These are phyloP conservation scores for Cercospora citrullina DNA, from an alignment of 2,329 filamentous ascomycete species.

Conservation along the genomic window DNA sequence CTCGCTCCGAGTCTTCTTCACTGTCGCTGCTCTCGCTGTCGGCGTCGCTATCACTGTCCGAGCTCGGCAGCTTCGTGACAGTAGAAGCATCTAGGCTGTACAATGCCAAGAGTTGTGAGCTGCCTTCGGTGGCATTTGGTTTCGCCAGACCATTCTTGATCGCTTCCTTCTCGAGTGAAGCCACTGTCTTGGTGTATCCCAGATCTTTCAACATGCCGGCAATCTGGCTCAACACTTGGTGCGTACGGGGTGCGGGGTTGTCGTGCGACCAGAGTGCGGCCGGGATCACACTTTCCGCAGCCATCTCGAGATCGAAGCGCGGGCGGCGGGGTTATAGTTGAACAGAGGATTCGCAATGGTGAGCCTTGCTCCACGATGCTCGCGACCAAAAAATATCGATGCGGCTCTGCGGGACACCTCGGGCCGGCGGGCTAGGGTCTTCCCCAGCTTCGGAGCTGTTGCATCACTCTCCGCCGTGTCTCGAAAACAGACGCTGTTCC, in stretches of 20 bases:
- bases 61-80: conserved; percentile 9
- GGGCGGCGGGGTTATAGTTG: neutral
- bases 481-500: neutral
- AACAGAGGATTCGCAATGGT: neutral
- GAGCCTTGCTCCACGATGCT: neutral
- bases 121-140: neutral
- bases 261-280: conserved; percentile 21
- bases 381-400: neutral
- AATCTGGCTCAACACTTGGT: conserved; percentile 32
- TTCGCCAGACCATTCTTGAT: conserved; percentile 32
- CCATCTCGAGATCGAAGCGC: neutral
- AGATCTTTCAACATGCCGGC: conserved; percentile 36
- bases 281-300: conserved; percentile 5
- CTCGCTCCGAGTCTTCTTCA: conserved; percentile 21
- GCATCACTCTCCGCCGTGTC: neutral
- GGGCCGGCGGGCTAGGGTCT: conserved; percentile 43
- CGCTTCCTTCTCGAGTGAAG: conserved; percentile 37
- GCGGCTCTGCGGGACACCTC: neutral
- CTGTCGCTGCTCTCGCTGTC: conserved; percentile 24
- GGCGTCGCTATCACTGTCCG: conserved; percentile 19
- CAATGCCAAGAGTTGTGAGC: conserved; percentile 27
- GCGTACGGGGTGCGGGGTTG: conserved; percentile 18
- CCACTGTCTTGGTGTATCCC: conserved; percentile 37
- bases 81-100: conserved; percentile 23
- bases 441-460: neutral